Evolutionary conservation across 2,329 filamentous ascomycete species (phyloP), one percentile per base, ranked within the genome.

Genomic region (Epichloe bromicola): DNA sequence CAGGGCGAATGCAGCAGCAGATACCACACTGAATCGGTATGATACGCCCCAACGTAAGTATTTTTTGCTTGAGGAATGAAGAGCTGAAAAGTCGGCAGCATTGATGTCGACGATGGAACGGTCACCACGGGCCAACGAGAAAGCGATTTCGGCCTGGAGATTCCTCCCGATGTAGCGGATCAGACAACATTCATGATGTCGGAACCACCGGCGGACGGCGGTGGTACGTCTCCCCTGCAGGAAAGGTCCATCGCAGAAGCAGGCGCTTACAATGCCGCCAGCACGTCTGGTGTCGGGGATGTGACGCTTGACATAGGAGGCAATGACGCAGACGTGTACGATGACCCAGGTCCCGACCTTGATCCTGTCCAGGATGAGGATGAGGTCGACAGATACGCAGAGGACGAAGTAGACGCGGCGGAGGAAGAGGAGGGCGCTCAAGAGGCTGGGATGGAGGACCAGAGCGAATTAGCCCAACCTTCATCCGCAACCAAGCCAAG

Each of bases 121-220:
- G 66, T 67, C 19, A 70, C 67, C 0, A 52, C 70, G 19, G 70
- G 67, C 17, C 34, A 37, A 42, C 67, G 70, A 10, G 71, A 73
- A 33, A 79, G 75, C 53, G 73, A 73, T 44, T 76, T 80, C 53
- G 71, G 71, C 3, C 60, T 79, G 19, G 67, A 76, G 33, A 68
- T 78, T 15, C 74, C 74, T 1, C 61, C 70, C 0, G 68, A 69
- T 8, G 68, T 70, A 8, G 73, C 74, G 44, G 67, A 68, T 3
- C 74, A 78, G 57, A 78, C 69, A 10, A 78, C 75, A 0, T 77
- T 79, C 42, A 52, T 75, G n/a, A 67, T 76, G 60, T 65, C 63
- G 10, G 65, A 66, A 6, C 66, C 66, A 0, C 59, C 56, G 2
- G 52, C 52, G n/a, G 64, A 65, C n/a, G 50, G 57, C 2, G 55